Evolutionary conservation across 208 protist genomes (phyloP), one percentile per base, ranked within the genome.

Genomic region (Polymyxa betae): DNA sequence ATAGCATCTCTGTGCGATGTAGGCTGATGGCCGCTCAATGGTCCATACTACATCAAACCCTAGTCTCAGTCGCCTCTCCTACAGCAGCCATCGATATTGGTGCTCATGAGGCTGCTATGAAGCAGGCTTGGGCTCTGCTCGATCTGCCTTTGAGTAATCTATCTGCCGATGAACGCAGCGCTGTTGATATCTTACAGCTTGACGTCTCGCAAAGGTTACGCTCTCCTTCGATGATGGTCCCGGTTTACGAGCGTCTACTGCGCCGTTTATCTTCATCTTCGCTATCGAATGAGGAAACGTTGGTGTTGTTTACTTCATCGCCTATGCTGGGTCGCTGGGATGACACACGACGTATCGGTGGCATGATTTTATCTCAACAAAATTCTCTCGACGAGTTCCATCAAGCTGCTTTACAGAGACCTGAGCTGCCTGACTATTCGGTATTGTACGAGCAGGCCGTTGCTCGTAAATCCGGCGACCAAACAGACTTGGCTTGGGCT

Each of bases 401-500:
- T n/a, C 72, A 82, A n/a, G 72, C 72, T 5, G 72, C 72, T 5
- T n/a, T 82, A 82, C 72, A 82, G 72, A 5, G 72, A 5, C 72
- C 72, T 5, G 72, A 82, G n/a, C 72, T 82, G n/a, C 72, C 72
- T 35, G 72, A 82, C 72, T 82, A 82, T n/a, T 35, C n/a, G 5
- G 72, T 82, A 35, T n/a, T 82, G n/a, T 82, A 82, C 72, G 72
- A 82, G 16, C 72, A 82, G n/a, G 72, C 72, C 35, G 72, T 82
- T n/a, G 12, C 5, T 20, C 40, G 40, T 35, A 45, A 35, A 43
- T 35, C 72, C 72, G 16, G 16, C 16, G 72, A 82, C 35, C n/a
- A 35, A n/a, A 45, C 72, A 5, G 35, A 82, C n/a, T 20, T 82
- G 5, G 5, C 40, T 5, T 82, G 72, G 72, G 35, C 72, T 5